Evolutionary conservation across 768 basidiomycete genomes (phyloP).

Genomic region (Tulasnella sp.): DNA sequence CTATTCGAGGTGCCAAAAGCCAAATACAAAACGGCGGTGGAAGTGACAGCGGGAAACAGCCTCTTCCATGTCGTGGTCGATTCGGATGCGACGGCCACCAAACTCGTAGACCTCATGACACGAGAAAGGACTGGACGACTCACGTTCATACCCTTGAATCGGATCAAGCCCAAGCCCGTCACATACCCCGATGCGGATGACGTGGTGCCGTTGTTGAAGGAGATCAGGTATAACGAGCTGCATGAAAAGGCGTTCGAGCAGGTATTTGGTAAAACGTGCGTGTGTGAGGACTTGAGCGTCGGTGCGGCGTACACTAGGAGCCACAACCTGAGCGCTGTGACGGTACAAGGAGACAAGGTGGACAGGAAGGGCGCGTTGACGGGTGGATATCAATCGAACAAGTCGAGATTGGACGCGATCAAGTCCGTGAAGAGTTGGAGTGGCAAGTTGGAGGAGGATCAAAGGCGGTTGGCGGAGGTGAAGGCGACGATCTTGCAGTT

Average conservation of each 20-base stretch:
- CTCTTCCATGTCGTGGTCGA: slow-evolving; percentile 97
- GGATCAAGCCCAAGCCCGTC: slow-evolving; percentile 68
- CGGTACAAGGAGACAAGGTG: slow-evolving; percentile 93
- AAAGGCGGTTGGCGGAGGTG: slow-evolving; percentile 57
- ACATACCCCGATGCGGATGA: slow-evolving; percentile 60
- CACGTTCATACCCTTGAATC: slow-evolving; percentile 97
- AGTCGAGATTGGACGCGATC: slow-evolving; percentile 83
- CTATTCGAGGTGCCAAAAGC: slow-evolving; percentile 82
- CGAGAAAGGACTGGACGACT: slow-evolving; percentile 89
- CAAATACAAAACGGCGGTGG: slow-evolving; percentile 85
- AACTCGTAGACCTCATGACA: slow-evolving; percentile 88
- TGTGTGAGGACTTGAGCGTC: slow-evolving; percentile 84
- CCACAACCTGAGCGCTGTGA: slow-evolving; percentile 93
- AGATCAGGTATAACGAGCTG: slow-evolving; percentile 60
- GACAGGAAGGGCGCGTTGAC: slow-evolving; percentile 94
- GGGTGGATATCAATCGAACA: slow-evolving; percentile 90
- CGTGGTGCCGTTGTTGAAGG: slow-evolving; percentile 70
- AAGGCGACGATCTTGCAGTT: slow-evolving; percentile 55
- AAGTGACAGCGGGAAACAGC: slow-evolving; percentile 92
- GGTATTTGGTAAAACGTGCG: slow-evolving; percentile 95
- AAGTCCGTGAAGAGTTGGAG: slow-evolving; percentile 68
- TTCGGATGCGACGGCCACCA: slow-evolving; percentile 84
- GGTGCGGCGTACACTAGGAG: slow-evolving; percentile 91
- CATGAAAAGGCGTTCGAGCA: slow-evolving; percentile 86
- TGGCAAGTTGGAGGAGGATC: slow-evolving; percentile 55